Conservation (phyloP, 106 monocot genomes). For the Allium cepa region DNA sequence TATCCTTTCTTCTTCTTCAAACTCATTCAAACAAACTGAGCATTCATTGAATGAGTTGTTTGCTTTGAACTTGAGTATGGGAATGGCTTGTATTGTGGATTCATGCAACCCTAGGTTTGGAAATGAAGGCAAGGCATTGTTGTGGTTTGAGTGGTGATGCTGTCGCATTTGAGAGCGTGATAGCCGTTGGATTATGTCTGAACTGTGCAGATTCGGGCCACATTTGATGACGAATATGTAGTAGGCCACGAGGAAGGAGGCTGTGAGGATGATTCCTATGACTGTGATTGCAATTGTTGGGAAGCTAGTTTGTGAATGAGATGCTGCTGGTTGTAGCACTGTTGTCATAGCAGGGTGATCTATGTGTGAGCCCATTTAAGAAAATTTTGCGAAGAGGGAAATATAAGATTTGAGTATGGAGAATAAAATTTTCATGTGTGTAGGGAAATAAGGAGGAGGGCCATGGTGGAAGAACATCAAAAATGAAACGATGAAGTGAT, state of each 20-base stretch:
- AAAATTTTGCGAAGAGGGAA: no score
- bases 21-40: constrained; percentile 30
- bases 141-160: constrained; percentile 11
- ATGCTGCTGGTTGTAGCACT: not conserved
- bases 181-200: constrained; percentile 14
- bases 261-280: constrained; percentile 26
- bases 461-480: no score
- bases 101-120: no score
- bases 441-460: no score
- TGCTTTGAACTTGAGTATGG: no score
- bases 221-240: constrained; percentile 38
- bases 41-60: constrained; percentile 9
- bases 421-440: no score
- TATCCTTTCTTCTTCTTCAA: constrained; percentile 31
- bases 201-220: constrained; percentile 18
- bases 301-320: not conserved
- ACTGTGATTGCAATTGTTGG: constrained; percentile 21
- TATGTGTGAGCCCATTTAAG: no score
- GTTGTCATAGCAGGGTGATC: no score
- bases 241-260: constrained; percentile 35
- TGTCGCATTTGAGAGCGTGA: not conserved
- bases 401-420: no score
- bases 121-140: no score
- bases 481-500: no score
- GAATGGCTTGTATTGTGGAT: no score